phyloP scores from a whole-genome alignment of 768 basidiomycete genomes.

The Leucocoprinus birnbaumii region DNA sequence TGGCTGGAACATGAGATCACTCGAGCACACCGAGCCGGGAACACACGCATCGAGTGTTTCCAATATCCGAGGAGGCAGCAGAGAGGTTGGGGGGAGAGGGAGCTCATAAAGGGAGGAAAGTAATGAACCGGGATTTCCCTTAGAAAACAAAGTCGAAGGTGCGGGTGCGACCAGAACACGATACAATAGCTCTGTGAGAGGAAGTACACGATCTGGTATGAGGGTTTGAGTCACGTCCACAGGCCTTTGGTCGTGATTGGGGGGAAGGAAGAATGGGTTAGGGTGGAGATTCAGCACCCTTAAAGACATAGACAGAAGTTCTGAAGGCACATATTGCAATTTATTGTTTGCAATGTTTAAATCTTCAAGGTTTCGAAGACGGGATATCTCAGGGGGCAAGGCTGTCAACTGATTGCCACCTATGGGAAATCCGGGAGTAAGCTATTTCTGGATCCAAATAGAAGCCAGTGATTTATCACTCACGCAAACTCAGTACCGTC shows the following conservation, averaged over 20 bases:
- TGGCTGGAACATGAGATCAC: constrained; percentile 19
- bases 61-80: constrained; percentile 27
- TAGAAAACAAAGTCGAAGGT: constrained; percentile 10
- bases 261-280: constrained; percentile 52
- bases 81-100: constrained; percentile 25
- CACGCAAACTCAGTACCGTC: constrained; percentile 63
- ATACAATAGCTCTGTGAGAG: constrained; percentile 31
- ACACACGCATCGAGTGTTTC: constrained; percentile 32
- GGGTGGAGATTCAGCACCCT: constrained; percentile 44
- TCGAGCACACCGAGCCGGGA: constrained; percentile 30
- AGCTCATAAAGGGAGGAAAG: constrained; percentile 27
- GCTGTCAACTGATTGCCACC: constrained; percentile 54
- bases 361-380: constrained; percentile 49
- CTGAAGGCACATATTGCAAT: constrained; percentile 59
- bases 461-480: constrained; percentile 24
- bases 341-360: constrained; percentile 62
- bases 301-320: constrained; percentile 56
- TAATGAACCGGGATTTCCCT: constrained; percentile 12
- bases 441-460: background rate
- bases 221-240: constrained; percentile 23
- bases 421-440: constrained; percentile 26
- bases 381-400: constrained; percentile 62
- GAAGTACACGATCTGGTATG: constrained; percentile 21
- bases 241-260: constrained; percentile 14
- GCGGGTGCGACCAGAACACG: constrained; percentile 31